These are phyloP conservation scores for Pseudogymnoascus sp. DNA, from an alignment of 2,329 filamentous ascomycete species.

Conservation along the genomic window DNA sequence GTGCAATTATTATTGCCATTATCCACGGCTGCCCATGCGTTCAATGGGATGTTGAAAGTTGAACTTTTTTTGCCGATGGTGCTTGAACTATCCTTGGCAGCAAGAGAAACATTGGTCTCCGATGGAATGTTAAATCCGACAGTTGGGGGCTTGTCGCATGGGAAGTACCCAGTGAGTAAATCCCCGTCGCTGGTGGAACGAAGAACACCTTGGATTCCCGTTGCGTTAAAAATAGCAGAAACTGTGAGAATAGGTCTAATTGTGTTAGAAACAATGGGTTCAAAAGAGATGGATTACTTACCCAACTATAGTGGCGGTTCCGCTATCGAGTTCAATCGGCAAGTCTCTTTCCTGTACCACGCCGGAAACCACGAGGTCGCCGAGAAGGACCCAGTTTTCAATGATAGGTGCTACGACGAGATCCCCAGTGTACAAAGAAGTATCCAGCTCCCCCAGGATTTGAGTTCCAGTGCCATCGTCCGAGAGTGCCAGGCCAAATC, in stretches of 20 bases:
- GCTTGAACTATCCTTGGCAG: not conserved
- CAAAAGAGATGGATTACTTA: not conserved
- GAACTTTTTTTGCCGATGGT: not conserved
- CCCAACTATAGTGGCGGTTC: not conserved
- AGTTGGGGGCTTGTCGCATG: constrained; percentile 10
- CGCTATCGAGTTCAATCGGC: not conserved
- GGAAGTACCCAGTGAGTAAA: constrained; percentile 12
- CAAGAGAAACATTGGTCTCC: constrained; percentile 2
- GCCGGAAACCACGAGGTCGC: not conserved
- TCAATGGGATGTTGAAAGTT: not conserved
- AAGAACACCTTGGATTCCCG: not conserved
- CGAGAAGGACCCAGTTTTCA: not conserved
- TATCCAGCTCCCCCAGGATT: not conserved
- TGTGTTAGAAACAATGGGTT: not conserved
- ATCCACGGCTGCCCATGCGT: not conserved
- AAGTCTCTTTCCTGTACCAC: not conserved
- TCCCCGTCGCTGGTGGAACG: not conserved
- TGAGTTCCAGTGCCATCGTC: not conserved
- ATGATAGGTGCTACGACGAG: not conserved
- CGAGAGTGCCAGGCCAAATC: not conserved
- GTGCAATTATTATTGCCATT: not conserved
- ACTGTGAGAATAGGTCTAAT: not conserved
- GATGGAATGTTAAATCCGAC: constrained; percentile 13
- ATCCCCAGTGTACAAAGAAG: not conserved
- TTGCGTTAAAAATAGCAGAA: not conserved